phyloP scores from a whole-genome alignment of 805 yeast genomes.

The Lachancea sp. region DNA sequence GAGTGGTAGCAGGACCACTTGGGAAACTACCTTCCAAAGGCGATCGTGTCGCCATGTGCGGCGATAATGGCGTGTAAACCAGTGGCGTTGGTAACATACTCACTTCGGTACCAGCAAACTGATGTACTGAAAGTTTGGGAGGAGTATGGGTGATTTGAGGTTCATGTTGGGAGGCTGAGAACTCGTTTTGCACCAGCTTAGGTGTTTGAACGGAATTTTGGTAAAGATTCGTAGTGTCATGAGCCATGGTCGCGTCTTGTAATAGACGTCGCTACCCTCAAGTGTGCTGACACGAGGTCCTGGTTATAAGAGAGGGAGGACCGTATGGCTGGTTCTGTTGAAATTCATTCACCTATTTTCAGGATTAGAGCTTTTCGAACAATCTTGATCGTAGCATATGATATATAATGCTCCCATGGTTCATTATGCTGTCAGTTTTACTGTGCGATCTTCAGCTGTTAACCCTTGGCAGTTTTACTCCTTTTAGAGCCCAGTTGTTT shows the following conservation, averaged over 20 bases:
- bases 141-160: constrained; percentile 17
- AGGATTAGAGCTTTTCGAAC: neutral
- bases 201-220: constrained; percentile 15
- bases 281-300: neutral
- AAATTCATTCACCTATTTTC: no score
- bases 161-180: constrained; percentile 4
- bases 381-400: neutral
- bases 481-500: constrained; percentile 18
- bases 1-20: neutral
- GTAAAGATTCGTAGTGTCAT: neutral
- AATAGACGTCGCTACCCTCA: no score
- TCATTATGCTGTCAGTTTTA: no score
- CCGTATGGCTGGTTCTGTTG: neutral
- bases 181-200: constrained; percentile 18
- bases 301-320: neutral
- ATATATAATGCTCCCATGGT: neutral
- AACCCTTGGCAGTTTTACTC: constrained; percentile 6
- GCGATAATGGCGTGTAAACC: constrained; percentile 24
- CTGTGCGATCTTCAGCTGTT: no score
- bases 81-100: constrained; percentile 31
- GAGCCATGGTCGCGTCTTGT: neutral
- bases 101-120: constrained; percentile 21
- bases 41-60: constrained; percentile 14
- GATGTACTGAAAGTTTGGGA: constrained; percentile 17
- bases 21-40: constrained; percentile 13